Conservation (phyloP, 768 basidiomycete species). For the Tubosaeta brunneosetosa region DNA sequence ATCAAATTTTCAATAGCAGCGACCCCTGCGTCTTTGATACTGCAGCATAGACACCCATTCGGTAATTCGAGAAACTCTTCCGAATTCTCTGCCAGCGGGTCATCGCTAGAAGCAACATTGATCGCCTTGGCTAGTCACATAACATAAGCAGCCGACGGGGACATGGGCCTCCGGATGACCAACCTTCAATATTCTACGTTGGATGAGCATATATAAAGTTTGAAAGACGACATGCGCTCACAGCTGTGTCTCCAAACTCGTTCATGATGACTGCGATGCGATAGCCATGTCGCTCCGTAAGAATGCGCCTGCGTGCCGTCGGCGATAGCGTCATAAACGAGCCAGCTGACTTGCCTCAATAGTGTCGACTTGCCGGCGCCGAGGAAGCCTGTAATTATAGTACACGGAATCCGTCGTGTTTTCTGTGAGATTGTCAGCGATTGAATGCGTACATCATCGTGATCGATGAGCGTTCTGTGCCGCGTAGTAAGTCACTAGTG, state of each 20-base stretch:
- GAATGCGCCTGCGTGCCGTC: slow-evolving; percentile 58
- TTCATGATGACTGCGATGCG: slow-evolving; percentile 98
- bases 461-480: slow-evolving; percentile 32
- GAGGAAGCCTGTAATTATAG: slow-evolving; percentile 92
- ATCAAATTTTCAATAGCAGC: slow-evolving; percentile 93
- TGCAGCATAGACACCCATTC: slow-evolving; percentile 98
- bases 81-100: slow-evolving; percentile 58
- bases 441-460: background rate
- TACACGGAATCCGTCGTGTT: slow-evolving; percentile 66
- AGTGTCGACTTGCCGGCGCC: slow-evolving; percentile 94
- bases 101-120: slow-evolving; percentile 66
- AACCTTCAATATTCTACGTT: slow-evolving; percentile 86
- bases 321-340: background rate
- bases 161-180: slow-evolving; percentile 9
- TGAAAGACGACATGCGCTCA: slow-evolving; percentile 33
- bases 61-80: slow-evolving; percentile 90
- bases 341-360: slow-evolving; percentile 48
- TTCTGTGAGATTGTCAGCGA: slow-evolving; percentile 3
- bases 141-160: background rate
- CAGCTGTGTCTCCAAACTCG: slow-evolving; percentile 94
- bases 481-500: slow-evolving; percentile 8
- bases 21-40: slow-evolving; percentile 89
- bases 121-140: slow-evolving; percentile 68
- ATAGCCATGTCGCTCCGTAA: slow-evolving; percentile 92
- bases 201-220: slow-evolving; percentile 14